phyloP scores from a whole-genome alignment of 108 stramenopile genomes.

The Nitzschia sp. region DNA sequence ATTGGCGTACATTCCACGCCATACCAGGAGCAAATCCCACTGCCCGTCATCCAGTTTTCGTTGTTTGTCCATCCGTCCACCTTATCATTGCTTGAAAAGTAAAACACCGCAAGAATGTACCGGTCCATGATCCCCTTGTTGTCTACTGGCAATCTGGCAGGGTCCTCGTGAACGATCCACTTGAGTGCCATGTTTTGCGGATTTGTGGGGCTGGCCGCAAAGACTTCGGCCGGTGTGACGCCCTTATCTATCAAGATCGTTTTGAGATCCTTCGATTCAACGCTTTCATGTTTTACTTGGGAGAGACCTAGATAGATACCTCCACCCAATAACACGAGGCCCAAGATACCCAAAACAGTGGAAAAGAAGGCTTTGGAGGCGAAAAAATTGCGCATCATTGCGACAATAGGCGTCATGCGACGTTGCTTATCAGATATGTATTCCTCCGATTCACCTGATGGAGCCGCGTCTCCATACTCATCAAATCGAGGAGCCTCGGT shows the following conservation, averaged over 20 bases:
- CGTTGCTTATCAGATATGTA: conserved; percentile 31
- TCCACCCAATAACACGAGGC: background rate
- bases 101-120: conserved; percentile 32
- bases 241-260: conserved; percentile 9
- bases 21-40: conserved; percentile 46
- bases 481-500: conserved; percentile 7
- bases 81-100: conserved; percentile 10
- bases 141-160: conserved; percentile 15
- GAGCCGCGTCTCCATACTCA: conserved; percentile 36
- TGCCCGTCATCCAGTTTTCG: conserved; percentile 37
- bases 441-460: conserved; percentile 30
- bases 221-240: conserved; percentile 9
- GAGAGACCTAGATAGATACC: background rate
- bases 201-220: conserved; percentile 1
- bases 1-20: conserved; percentile 40
- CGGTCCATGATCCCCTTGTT: conserved; percentile 28
- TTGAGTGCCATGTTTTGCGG: conserved; percentile 22
- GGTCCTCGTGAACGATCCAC: conserved; percentile 26
- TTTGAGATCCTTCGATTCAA: background rate
- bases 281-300: background rate
- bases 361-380: background rate
- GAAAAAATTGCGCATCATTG: background rate
- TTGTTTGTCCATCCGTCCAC: conserved; percentile 19
- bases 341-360: background rate
- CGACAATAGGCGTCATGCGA: conserved; percentile 17